A percentile compares a stretch with the other conserved stretches of the same genome.
Evolutionary conservation across 1,139 yeast genomes (phyloP).

Genomic region (Debaryomyces nepalensis): DNA sequence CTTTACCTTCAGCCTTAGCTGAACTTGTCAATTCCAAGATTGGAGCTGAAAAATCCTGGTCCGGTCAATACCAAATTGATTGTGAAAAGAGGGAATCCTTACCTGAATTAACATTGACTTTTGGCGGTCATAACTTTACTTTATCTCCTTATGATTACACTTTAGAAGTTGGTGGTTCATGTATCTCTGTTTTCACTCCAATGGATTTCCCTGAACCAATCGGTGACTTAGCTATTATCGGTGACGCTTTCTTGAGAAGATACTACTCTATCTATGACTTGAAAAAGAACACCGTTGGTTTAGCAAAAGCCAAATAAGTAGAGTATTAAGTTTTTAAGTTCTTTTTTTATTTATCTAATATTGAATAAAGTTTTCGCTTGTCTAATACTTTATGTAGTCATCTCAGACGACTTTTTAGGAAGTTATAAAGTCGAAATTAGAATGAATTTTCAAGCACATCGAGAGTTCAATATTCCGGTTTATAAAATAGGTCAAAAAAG

Average conservation of each 20-base stretch:
- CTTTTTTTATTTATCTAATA: background rate
- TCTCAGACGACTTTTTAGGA: too few relatives aligned
- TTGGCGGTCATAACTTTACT: slow-evolving; percentile 89
- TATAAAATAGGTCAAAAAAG: too few relatives aligned
- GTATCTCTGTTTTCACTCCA: slow-evolving; percentile 95
- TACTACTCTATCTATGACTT: slow-evolving; percentile 93
- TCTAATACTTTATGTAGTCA: too few relatives aligned
- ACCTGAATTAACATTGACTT: slow-evolving; percentile 89
- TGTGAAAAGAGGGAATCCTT: slow-evolving; percentile 80
- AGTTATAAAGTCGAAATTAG: too few relatives aligned
- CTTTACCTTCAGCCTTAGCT: slow-evolving; percentile 92
- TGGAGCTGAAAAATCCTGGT: slow-evolving; percentile 97
- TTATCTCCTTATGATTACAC: slow-evolving; percentile 88
- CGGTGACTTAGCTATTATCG: slow-evolving; percentile 94
- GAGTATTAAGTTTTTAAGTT: slow-evolving; percentile 1
- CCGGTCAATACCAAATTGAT: slow-evolving; percentile 93
- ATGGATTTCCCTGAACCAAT: slow-evolving; percentile 97
- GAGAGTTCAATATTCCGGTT: too few relatives aligned
- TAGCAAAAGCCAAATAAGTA: slow-evolving; percentile 67
- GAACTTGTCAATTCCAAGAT: slow-evolving; percentile 93
- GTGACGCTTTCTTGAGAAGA: slow-evolving; percentile 95
- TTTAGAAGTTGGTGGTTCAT: slow-evolving; percentile 89
- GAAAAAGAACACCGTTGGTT: slow-evolving; percentile 89
- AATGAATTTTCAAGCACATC: too few relatives aligned
- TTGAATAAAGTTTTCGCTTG: too few relatives aligned